Evolutionary conservation across 2,329 filamentous ascomycete genomes (phyloP).

Genomic region (Claviceps cyperi): DNA sequence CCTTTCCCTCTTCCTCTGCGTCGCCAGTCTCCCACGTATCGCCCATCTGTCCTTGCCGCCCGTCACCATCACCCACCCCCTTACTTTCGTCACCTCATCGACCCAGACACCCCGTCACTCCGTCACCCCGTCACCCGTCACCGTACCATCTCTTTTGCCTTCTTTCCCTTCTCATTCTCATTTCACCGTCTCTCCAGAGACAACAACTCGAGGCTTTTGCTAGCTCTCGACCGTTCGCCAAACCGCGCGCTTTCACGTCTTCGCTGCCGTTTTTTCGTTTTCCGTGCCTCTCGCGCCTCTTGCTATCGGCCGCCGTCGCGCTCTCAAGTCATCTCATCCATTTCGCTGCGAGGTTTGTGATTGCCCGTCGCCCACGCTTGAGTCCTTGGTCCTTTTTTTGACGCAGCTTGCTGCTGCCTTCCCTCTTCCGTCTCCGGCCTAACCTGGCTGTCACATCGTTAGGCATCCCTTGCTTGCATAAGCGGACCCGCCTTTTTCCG

Average conservation of each 20-base stretch:
- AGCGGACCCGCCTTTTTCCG: conserved; percentile 12
- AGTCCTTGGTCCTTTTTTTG: conserved; percentile 1
- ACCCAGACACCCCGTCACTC: background rate
- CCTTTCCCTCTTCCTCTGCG: conserved; percentile 14
- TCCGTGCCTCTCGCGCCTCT: conserved; percentile 3
- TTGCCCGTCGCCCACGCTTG: conserved; percentile 1
- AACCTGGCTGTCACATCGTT: conserved; percentile 9
- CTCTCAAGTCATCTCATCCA: background rate
- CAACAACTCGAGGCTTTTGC: conserved; percentile 27
- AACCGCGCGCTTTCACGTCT: conserved; percentile 4
- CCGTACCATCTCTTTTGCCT: conserved; percentile 11
- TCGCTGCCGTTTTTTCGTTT: conserved; percentile 5
- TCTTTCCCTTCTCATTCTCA: conserved; percentile 14
- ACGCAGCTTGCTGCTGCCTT: background rate
- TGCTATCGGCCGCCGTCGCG: background rate
- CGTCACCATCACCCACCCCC: background rate
- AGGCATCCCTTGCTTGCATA: conserved; percentile 8
- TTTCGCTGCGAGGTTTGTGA: conserved; percentile 1
- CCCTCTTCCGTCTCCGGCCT: conserved; percentile 9
- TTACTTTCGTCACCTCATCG: conserved; percentile 5
- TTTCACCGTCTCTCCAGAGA: conserved; percentile 12
- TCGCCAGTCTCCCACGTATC: conserved; percentile 9
- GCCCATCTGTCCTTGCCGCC: conserved; percentile 3
- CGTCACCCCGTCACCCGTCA: conserved; percentile 5
- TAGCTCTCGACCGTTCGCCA: conserved; percentile 29